These are phyloP conservation scores for Teunomyces gatunensis DNA, from an alignment of 805 yeast genomes.

Conservation along the genomic window DNA sequence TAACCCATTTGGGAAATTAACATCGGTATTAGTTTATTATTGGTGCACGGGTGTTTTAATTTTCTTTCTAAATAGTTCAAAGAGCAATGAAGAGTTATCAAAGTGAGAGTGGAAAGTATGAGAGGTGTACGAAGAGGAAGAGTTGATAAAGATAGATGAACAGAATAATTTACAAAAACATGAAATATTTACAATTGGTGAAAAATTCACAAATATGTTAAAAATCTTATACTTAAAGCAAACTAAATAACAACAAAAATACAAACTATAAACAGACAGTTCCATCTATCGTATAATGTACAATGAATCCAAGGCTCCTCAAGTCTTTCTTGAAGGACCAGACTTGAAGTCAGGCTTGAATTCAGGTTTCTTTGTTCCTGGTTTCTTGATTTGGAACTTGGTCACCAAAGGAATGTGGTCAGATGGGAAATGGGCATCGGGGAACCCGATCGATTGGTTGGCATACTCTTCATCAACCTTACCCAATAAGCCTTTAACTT, in stretches of 20 bases:
- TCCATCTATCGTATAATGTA: slow-evolving; percentile 1
- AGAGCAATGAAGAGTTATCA: no score
- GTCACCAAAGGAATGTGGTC: slow-evolving; percentile 90
- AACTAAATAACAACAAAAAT: slow-evolving; percentile 1
- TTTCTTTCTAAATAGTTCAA: no score
- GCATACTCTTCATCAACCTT: slow-evolving; percentile 77
- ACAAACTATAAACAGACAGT: slow-evolving; percentile 3
- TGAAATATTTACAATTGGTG: no score
- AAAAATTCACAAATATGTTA: not conserved
- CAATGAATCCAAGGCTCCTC: not conserved
- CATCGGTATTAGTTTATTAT: not conserved
- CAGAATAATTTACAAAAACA: no score
- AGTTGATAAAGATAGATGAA: no score
- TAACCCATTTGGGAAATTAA: no score
- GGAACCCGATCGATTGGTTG: slow-evolving; percentile 81
- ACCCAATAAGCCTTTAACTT: slow-evolving; percentile 84
- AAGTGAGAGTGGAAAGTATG: no score
- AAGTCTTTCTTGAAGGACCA: slow-evolving; percentile 40
- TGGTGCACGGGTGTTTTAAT: not conserved
- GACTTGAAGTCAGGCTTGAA: slow-evolving; percentile 45
- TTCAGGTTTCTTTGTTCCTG: slow-evolving; percentile 36
- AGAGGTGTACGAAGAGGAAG: no score
- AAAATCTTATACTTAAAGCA: not conserved
- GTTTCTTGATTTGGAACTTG: slow-evolving; percentile 67
- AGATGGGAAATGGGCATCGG: slow-evolving; percentile 89